Percentiles rank a stretch among this genome's conserved stretches.
Evolutionary conservation across 352 stramenopile genomes (phyloP).

Genomic region (Phytophthora syringae): DNA sequence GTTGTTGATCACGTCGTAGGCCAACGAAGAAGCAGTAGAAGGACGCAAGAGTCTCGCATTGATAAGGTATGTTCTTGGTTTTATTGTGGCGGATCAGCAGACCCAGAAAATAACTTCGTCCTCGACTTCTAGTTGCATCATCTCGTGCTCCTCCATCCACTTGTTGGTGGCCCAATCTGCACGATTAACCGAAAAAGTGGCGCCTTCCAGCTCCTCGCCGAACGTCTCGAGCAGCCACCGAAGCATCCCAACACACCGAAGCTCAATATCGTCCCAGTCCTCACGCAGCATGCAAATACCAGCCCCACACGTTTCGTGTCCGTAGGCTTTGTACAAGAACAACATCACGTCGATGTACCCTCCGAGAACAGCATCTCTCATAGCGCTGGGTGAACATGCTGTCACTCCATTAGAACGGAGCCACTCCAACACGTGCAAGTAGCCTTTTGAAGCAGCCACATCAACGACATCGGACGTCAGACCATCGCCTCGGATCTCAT

Average conservation of each 20-base stretch:
- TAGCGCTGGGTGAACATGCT: slow-evolving; percentile 16
- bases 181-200: slow-evolving; percentile 21
- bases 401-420: slow-evolving; percentile 17
- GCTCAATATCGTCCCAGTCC: slow-evolving; percentile 18
- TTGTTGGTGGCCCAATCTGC: slow-evolving; percentile 30
- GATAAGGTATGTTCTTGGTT: no score
- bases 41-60: slow-evolving; percentile 23
- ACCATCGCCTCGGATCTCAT: background rate
- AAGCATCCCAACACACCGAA: slow-evolving; percentile 13
- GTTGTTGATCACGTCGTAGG: slow-evolving; percentile 19
- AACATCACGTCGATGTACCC: slow-evolving; percentile 28
- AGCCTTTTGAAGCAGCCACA: slow-evolving; percentile 17
- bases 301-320: slow-evolving; percentile 10
- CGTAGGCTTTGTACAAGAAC: slow-evolving; percentile 27
- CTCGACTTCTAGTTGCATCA: slow-evolving; percentile 21
- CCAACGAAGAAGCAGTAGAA: slow-evolving; percentile 4
- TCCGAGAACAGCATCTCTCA: slow-evolving; percentile 25
- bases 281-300: slow-evolving; percentile 28
- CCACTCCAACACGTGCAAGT: slow-evolving; percentile 21
- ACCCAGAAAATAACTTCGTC: slow-evolving; percentile 23
- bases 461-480: slow-evolving; percentile 18
- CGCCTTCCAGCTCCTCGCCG: slow-evolving; percentile 13
- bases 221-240: slow-evolving; percentile 26
- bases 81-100: background rate
- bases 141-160: slow-evolving; percentile 23